A percentile compares a stretch with the other conserved stretches of the same genome.
Evolutionary conservation across 2,329 filamentous ascomycete species (phyloP).

Genomic region (Ceratocystis ficicola): DNA sequence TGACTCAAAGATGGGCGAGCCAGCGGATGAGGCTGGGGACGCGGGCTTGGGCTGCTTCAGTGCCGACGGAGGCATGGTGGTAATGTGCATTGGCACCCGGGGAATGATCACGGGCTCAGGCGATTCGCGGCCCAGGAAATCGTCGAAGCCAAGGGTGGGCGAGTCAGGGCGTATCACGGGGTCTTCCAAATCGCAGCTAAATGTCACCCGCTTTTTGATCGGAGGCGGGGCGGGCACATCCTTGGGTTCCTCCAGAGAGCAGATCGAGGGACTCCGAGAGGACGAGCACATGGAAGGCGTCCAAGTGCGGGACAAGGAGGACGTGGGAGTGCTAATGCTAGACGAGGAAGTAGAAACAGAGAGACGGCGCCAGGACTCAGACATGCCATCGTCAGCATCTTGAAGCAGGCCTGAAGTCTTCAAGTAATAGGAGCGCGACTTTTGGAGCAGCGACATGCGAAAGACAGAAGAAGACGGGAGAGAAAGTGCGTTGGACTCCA

Average conservation of each 20-base stretch:
- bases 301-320: slow-evolving; percentile 36
- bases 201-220: slow-evolving; percentile 33
- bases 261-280: slow-evolving; percentile 38
- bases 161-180: slow-evolving; percentile 47
- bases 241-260: slow-evolving; percentile 29
- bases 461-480: slow-evolving; percentile 36
- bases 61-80: slow-evolving; percentile 20
- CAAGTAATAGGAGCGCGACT: slow-evolving; percentile 42
- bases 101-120: slow-evolving; percentile 21
- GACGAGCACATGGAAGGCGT: slow-evolving; percentile 37
- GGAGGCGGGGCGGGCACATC: slow-evolving; percentile 16
- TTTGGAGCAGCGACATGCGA: slow-evolving; percentile 38
- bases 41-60: slow-evolving; percentile 21
- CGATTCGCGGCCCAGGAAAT: slow-evolving; percentile 28
- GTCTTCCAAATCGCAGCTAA: slow-evolving; percentile 31
- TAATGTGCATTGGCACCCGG: slow-evolving; percentile 20
- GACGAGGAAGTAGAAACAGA: slow-evolving; percentile 29
- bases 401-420: slow-evolving; percentile 38
- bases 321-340: slow-evolving; percentile 37
- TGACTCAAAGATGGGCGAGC: slow-evolving; percentile 11
- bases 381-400: slow-evolving; percentile 36
- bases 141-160: slow-evolving; percentile 46
- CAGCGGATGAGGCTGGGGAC: slow-evolving; percentile 7
- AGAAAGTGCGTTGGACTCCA: slow-evolving; percentile 44
- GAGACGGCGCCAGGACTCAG: slow-evolving; percentile 32